phyloP scores from a whole-genome alignment of 2,329 filamentous ascomycete species.

The Apiospora malaysiana region DNA sequence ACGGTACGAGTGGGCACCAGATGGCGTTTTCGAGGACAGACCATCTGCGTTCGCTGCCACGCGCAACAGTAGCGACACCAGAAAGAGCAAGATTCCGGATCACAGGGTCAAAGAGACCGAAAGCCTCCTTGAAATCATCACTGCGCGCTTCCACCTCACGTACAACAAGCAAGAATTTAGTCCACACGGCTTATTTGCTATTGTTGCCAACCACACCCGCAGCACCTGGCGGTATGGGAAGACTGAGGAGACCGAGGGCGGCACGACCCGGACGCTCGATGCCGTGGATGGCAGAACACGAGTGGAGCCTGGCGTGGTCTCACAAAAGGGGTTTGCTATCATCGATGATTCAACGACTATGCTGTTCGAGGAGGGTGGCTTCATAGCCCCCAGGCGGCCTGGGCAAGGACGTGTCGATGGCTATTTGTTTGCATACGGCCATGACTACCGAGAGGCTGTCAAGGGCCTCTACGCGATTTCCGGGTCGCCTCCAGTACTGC shows the following conservation, averaged over 20 bases:
- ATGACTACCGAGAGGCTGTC: constrained; percentile 60
- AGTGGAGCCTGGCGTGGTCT: constrained; percentile 57
- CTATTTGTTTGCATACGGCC: constrained; percentile 66
- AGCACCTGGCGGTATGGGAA: constrained; percentile 56
- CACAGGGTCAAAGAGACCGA: constrained; percentile 54
- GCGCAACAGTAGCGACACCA: constrained; percentile 40
- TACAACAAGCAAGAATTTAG: constrained; percentile 65
- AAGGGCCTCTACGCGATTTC: constrained; percentile 61
- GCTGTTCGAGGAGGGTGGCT: constrained; percentile 60
- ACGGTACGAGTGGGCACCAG: constrained; percentile 66
- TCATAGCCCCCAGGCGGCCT: constrained; percentile 52
- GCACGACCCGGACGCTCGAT: constrained; percentile 62
- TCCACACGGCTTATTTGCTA: constrained; percentile 52
- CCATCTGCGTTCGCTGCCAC: constrained; percentile 67
- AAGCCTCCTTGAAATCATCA: constrained; percentile 60
- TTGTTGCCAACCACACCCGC: constrained; percentile 48
- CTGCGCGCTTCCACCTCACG: constrained; percentile 57
- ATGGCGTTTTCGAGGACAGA: constrained; percentile 66
- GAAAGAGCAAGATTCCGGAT: constrained; percentile 48
- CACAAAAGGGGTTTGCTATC: constrained; percentile 54
- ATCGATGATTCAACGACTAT: constrained; percentile 62
- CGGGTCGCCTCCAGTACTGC: constrained; percentile 60
- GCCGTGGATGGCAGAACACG: constrained; percentile 54
- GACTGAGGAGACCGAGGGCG: constrained; percentile 41
- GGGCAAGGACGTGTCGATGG: constrained; percentile 57